These are phyloP conservation scores for Sphaerosporella brunnea DNA, from an alignment of 495 filamentous ascomycete species.

Conservation along the genomic window DNA sequence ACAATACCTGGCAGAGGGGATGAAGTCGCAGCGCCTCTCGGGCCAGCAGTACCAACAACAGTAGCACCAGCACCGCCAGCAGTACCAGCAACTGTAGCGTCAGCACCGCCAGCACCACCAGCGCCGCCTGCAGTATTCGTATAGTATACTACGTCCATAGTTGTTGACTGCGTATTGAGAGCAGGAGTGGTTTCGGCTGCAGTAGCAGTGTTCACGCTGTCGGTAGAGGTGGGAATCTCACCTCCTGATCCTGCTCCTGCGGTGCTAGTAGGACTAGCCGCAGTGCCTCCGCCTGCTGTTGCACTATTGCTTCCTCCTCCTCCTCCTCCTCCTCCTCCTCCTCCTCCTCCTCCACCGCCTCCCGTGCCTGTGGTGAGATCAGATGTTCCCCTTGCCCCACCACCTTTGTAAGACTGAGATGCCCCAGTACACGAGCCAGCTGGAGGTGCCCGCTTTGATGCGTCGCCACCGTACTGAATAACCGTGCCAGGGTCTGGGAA, in stretches of 20 bases:
- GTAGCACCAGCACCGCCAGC: slow-evolving; percentile 7
- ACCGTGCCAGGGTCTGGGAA: slow-evolving; percentile 45
- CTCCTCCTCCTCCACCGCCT: neutral
- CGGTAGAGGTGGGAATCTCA: neutral
- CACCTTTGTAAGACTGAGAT: slow-evolving; percentile 4
- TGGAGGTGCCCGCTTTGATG: slow-evolving; percentile 12
- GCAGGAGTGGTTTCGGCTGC: neutral
- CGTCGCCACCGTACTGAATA: slow-evolving; percentile 28
- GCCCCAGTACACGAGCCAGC: slow-evolving; percentile 13
- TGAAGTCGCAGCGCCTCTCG: neutral
- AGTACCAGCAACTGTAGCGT: neutral
- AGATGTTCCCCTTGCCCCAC: neutral
- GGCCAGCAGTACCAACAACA: slow-evolving; percentile 6
- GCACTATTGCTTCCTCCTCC: neutral
- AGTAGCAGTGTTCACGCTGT: no score
- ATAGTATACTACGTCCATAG: neutral
- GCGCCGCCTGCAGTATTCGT: neutral
- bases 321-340: neutral
- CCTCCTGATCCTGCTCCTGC: no score
- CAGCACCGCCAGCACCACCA: neutral
- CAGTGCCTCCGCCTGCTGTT: neutral
- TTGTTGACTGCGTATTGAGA: neutral
- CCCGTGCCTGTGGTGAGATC: neutral
- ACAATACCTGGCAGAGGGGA: neutral
- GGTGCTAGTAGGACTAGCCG: neutral